Percentiles rank a stretch among this genome's conserved stretches.
Evolutionary conservation across 352 stramenopile species (phyloP).

Genomic region (Phytophthora chlamydospora): DNA sequence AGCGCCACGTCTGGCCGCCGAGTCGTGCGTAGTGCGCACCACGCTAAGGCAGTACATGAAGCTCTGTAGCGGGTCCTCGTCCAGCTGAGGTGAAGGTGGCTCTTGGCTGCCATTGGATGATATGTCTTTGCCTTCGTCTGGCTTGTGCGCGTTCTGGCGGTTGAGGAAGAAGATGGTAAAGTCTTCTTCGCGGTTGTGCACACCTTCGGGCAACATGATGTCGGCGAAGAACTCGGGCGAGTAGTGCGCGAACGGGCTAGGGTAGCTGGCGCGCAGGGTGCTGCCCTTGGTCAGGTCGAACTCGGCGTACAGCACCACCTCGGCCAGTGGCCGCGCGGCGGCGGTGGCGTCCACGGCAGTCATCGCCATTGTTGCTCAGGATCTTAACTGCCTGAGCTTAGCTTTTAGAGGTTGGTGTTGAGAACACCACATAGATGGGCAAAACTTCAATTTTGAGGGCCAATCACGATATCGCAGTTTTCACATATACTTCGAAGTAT

Average conservation of each 20-base stretch:
- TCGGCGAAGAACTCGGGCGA: constrained; percentile 91
- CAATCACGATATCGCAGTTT: too few species aligned
- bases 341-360: not conserved
- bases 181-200: constrained; percentile 89
- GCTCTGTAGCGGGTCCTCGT: constrained; percentile 55
- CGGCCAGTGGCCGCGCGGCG: constrained; percentile 43
- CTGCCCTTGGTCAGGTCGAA: constrained; percentile 91
- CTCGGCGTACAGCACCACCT: constrained; percentile 83
- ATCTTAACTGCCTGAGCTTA: too few species aligned
- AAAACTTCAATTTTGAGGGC: too few species aligned
- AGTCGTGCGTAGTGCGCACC: constrained; percentile 84
- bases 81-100: not conserved
- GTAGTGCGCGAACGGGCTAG: constrained; percentile 67
- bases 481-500: too few species aligned
- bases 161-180: constrained; percentile 91
- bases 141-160: constrained; percentile 41
- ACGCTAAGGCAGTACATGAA: constrained; percentile 92
- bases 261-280: constrained; percentile 80
- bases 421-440: too few species aligned
- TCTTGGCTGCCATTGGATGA: constrained; percentile 3
- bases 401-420: too few species aligned
- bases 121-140: not conserved
- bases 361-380: constrained; percentile 5
- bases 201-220: constrained; percentile 87
- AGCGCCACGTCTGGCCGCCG: constrained; percentile 67